phyloP scores from a whole-genome alignment of 2,329 filamentous ascomycete genomes.

The Ophiostoma montium region DNA sequence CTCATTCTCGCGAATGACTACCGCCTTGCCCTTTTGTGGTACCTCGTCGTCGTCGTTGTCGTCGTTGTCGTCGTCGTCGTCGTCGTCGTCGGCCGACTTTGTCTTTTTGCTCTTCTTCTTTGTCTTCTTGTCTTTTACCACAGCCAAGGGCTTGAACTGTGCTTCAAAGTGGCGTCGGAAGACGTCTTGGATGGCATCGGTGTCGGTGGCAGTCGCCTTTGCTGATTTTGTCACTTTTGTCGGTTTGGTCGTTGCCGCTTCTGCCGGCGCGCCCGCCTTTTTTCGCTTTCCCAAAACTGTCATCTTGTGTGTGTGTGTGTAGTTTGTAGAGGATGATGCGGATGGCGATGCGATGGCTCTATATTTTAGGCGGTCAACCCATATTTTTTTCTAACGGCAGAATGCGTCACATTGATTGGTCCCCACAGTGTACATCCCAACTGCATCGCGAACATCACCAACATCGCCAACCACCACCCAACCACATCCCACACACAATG shows the following conservation, averaged over 20 bases:
- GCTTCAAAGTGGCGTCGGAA: slow-evolving; percentile 80
- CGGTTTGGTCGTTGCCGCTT: slow-evolving; percentile 20
- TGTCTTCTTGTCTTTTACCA: slow-evolving; percentile 2
- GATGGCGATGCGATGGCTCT: not conserved
- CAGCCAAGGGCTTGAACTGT: slow-evolving; percentile 61
- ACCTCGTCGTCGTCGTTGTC: slow-evolving; percentile 23
- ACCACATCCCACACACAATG: slow-evolving; percentile 34
- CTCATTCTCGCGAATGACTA: not conserved
- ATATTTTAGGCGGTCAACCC: slow-evolving; percentile 4
- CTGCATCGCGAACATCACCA: not conserved
- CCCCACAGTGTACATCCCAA: not conserved
- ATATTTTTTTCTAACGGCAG: not conserved
- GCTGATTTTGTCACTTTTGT: not conserved
- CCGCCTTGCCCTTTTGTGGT: slow-evolving; percentile 1
- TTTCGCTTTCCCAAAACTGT: slow-evolving; percentile 38
- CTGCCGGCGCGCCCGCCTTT: slow-evolving; percentile 24
- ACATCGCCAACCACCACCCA: not conserved
- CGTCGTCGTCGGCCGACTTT: not conserved
- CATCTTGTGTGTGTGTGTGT: slow-evolving; percentile 18
- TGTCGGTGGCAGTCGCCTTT: slow-evolving; percentile 14
- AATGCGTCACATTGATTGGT: not conserved
- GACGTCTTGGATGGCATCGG: slow-evolving; percentile 51
- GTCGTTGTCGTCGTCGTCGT: slow-evolving; percentile 20
- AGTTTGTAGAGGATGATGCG: no score
- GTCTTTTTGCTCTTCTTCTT: not conserved